phyloP scores from a whole-genome alignment of 305 asterid genomes.

The Solanum hybrid region DNA sequence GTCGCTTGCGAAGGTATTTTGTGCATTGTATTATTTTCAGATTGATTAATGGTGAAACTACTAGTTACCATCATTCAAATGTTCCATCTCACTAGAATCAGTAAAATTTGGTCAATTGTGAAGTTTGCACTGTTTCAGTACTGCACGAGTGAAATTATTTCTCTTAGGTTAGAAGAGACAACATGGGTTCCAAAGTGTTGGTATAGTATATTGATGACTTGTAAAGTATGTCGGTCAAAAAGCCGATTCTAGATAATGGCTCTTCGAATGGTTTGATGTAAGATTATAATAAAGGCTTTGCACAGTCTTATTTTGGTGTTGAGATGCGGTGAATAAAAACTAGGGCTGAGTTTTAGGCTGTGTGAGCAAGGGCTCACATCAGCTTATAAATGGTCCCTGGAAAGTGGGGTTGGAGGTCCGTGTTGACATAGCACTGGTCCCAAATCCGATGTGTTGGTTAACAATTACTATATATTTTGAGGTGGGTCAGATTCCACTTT shows the following conservation, averaged over 20 bases:
- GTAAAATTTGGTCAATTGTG: not conserved
- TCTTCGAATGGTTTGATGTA: not conserved
- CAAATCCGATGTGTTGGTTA: not conserved
- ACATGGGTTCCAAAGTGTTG: not conserved
- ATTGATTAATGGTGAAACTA: not conserved
- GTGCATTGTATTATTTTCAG: not conserved
- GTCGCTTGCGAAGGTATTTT: constrained; percentile 71
- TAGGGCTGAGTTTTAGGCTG: not conserved
- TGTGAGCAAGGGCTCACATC: not conserved
- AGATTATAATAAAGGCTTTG: not conserved
- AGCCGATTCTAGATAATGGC: not conserved
- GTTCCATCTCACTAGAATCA: not conserved
- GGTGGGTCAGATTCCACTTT: not conserved
- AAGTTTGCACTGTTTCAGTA: not conserved
- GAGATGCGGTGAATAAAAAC: not conserved
- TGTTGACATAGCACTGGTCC: not conserved
- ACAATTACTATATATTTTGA: not conserved
- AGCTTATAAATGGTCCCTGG: not conserved
- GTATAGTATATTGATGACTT: not conserved
- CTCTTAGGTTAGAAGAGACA: not conserved
- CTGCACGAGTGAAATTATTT: not conserved
- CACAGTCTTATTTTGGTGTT: not conserved
- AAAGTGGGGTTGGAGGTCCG: not conserved
- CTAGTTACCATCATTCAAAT: not conserved
- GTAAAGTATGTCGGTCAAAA: not conserved